Conservation (phyloP, 2,329 filamentous ascomycete species). For the Fusarium staphyleae region DNA sequence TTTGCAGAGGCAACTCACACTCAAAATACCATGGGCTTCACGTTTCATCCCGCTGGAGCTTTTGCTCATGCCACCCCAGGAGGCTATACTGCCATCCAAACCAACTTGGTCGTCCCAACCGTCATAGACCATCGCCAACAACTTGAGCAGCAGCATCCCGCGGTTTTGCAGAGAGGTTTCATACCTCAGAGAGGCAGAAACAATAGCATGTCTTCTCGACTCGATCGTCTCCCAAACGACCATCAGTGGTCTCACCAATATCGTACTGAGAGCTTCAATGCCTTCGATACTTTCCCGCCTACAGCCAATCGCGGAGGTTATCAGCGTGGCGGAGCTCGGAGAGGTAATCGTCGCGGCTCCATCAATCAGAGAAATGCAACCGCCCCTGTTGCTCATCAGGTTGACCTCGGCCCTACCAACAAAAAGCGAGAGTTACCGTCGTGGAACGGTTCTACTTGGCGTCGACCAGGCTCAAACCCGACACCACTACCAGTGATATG, state of each 20-base stretch:
- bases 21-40: slow-evolving; percentile 1
- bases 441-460: slow-evolving; percentile 28
- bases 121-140: slow-evolving; percentile 11
- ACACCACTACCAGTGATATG: slow-evolving; percentile 20
- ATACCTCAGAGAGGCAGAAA: slow-evolving; percentile 5
- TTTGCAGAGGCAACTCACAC: neutral
- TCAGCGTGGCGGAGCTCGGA: slow-evolving; percentile 23
- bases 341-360: slow-evolving; percentile 27
- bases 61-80: slow-evolving; percentile 1
- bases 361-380: slow-evolving; percentile 32
- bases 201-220: slow-evolving; percentile 16
- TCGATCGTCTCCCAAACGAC: slow-evolving; percentile 5
- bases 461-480: slow-evolving; percentile 21
- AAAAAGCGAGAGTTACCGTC: slow-evolving; percentile 23
- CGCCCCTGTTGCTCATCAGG: slow-evolving; percentile 19
- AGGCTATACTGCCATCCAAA: neutral
- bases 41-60: slow-evolving; percentile 10
- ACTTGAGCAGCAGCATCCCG: slow-evolving; percentile 4
- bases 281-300: neutral
- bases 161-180: slow-evolving; percentile 6
- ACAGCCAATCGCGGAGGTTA: slow-evolving; percentile 16
- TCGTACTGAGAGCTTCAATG: slow-evolving; percentile 18
- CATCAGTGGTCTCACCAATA: slow-evolving; percentile 20
- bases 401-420: slow-evolving; percentile 8
- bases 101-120: slow-evolving; percentile 2